Base-by-base conservation (phyloP, 1,284 basidiomycete genomes). In the Apiotrichum gamsii region DNA sequence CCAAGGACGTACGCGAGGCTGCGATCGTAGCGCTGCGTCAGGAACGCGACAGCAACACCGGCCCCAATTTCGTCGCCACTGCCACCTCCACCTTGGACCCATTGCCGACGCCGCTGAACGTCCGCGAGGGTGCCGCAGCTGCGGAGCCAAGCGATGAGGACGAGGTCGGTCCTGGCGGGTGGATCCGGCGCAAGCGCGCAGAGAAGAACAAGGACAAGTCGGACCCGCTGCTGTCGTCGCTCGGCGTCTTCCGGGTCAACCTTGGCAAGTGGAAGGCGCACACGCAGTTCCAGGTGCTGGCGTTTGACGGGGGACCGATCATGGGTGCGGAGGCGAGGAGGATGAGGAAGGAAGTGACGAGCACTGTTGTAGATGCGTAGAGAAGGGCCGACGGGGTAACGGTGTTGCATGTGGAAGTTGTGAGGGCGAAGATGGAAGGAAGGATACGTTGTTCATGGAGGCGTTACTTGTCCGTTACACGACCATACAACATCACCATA, bases 171-270 rank as follows among this genome's bases (percentile, higher is more conserved):
- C 23, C 52, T 0, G 52, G 47, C 6, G 70, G 71, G 10, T 72
- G 71, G 71, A 64, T 73, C 6, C 58, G 58, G 41, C 67, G 65
- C 43, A 67, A 64, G 47, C 21, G 51, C 19, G 36, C 38, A 4
- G 48, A 56, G 42, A 29, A 45, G 21, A 51, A 56, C 44, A 23
- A 9, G 23, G 36, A 42, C 39, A 21, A 11, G n/a, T 37, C 28
- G 21, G 51, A 42, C 28, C 31, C 42, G 9, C 41, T 23, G 19
- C 30, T 36, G 11, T 43, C 39, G 18, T 65, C 78, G 3, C 61
- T 82, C 40, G 75, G 74, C 32, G 49, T 69, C 21, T 81, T 84
- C 59, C 69, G 80, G 37, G 62, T 84, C 21, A 76, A 75, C 33
- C 49, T 73, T 8, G 73, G 21, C 9, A 23, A 34, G 29, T 43